Evolutionary conservation across 768 basidiomycete species (phyloP).

Genomic region (Amanita jacksonii): DNA sequence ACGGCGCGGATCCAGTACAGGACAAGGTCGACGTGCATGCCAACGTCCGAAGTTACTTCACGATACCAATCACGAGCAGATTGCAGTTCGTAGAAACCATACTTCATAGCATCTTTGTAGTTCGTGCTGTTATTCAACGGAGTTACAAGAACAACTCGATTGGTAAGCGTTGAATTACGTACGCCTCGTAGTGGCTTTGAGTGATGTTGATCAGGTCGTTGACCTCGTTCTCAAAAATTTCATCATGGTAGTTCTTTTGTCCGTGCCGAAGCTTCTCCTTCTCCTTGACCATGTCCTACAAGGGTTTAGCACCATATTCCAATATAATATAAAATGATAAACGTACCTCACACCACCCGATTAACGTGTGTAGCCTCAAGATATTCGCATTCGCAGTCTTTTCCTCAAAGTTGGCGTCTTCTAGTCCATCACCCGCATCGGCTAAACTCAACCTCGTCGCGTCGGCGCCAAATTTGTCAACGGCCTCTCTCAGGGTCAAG

Average conservation of each 20-base stretch:
- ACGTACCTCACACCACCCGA: constrained; percentile 85
- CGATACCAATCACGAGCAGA: constrained; percentile 93
- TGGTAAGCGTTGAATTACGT: constrained; percentile 20
- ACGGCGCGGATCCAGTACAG: constrained; percentile 76
- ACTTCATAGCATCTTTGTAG: constrained; percentile 94
- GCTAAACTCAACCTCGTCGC: constrained; percentile 87
- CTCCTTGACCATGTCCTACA: constrained; percentile 73
- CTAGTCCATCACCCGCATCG: constrained; percentile 94
- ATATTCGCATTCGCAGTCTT: constrained; percentile 97
- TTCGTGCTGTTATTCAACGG: constrained; percentile 49
- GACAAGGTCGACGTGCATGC: constrained; percentile 85
- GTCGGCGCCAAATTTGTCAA: constrained; percentile 95
- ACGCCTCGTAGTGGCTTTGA: constrained; percentile 76
- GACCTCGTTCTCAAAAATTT: constrained; percentile 86
- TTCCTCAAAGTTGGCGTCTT: constrained; percentile 99
- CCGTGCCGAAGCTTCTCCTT: constrained; percentile 66
- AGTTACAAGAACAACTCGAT: neutral
- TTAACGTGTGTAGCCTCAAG: constrained; percentile 80
- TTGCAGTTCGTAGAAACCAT: constrained; percentile 93
- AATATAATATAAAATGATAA: neutral
- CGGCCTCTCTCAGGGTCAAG: constrained; percentile 79
- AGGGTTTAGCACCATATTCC: constrained; percentile 7
- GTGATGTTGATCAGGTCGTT: constrained; percentile 78
- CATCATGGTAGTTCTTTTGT: constrained; percentile 73
- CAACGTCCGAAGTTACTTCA: constrained; percentile 72